Base-by-base conservation (phyloP, 139 green algal genomes). In the Trebouxia sp. region DNA sequence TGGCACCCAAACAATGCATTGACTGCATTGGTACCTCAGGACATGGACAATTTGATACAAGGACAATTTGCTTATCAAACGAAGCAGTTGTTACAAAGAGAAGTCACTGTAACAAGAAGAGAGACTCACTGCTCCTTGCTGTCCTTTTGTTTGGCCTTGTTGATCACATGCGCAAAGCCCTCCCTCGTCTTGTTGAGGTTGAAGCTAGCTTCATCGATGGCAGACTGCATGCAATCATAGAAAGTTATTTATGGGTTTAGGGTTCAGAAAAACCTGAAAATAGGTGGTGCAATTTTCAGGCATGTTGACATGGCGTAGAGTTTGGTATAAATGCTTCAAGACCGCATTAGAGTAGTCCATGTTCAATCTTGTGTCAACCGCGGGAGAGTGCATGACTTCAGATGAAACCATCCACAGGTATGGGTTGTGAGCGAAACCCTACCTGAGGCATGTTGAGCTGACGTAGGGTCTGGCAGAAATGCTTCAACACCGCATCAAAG, bases 381-480 rank as follows among this genome's bases (percentile, higher is more conserved):
- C n/a, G n/a, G n/a, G n/a, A n/a, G n/a, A n/a, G n/a, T n/a, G n/a
- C n/a, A n/a, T n/a, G n/a, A n/a, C n/a, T n/a, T n/a, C n/a, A n/a
- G n/a, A n/a, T n/a, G n/a, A n/a, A n/a, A n/a, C n/a, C n/a, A n/a
- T n/a, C n/a, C n/a, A n/a, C n/a, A n/a, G n/a, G n/a, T n/a, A n/a
- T n/a, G n/a, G n/a, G n/a, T n/a, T 11, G 14, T 38, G 38, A 1
- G 24, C 1, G 8, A 50, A 32, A 45, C 39, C 66, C 32, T 30
- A 42, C 65, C 41, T 48, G 39, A 22, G 39, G 39, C 39, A 76
- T 76, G 38, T 76, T 76, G 20, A 76, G 39, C 66, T 76, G 66
- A 3, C 41, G 39, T 50, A 76, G 66, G 39, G 66, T 76, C 38
- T 76, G 66, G 32, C 39, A 76, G 37, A 76, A 76, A 35, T 76